Conservation (phyloP, 805 yeast species). For the Naumovozyma castellii region DNA sequence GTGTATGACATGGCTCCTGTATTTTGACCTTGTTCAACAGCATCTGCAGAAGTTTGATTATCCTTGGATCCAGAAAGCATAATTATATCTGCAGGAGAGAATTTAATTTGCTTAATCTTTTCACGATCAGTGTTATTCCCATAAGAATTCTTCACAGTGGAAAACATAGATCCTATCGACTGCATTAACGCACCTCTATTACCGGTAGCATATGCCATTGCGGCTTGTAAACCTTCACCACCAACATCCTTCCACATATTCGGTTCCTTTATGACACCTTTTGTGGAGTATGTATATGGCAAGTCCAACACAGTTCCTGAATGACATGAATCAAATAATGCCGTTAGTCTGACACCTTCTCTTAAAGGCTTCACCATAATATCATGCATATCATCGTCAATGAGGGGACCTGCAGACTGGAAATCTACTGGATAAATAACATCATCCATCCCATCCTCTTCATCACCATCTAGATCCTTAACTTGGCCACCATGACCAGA, state of each 20-base stretch:
- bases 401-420: constrained; percentile 53
- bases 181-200: constrained; percentile 38
- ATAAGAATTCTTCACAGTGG: constrained; percentile 34
- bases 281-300: constrained; percentile 72
- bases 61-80: constrained; percentile 77
- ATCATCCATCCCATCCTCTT: constrained; percentile 64
- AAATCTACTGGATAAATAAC: constrained; percentile 69
- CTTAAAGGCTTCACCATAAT: constrained; percentile 60
- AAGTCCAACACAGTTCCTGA: constrained; percentile 76
- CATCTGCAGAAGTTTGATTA: constrained; percentile 76
- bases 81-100: constrained; percentile 69
- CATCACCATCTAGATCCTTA: constrained; percentile 62
- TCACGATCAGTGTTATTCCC: constrained; percentile 35
- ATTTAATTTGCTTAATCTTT: constrained; percentile 43
- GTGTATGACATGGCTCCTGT: constrained; percentile 87
- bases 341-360: constrained; percentile 68
- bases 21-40: constrained; percentile 55
- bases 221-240: constrained; percentile 49
- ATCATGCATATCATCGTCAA: constrained; percentile 68
- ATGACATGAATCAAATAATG: constrained; percentile 78
- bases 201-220: constrained; percentile 51
- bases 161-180: constrained; percentile 36
- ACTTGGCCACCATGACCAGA: constrained; percentile 84
- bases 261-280: constrained; percentile 76
- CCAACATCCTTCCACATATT: constrained; percentile 70